phyloP scores from a whole-genome alignment of 2,329 filamentous ascomycete species.

The Colletotrichum cuscutae region DNA sequence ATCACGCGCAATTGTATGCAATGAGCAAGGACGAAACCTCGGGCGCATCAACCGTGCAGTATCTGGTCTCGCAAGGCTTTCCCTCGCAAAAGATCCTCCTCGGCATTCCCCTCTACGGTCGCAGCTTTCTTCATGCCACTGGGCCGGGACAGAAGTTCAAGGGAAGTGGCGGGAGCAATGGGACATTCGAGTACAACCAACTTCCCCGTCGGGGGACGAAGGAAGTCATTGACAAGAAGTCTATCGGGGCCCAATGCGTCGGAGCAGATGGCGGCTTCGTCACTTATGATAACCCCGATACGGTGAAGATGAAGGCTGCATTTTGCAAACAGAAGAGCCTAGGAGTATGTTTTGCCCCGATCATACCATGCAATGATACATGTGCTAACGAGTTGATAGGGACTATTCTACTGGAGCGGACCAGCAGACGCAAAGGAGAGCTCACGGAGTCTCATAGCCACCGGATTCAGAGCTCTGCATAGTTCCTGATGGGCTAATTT shows the following conservation, averaged over 20 bases:
- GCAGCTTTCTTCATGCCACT: slow-evolving; percentile 75
- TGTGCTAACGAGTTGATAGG: slow-evolving; percentile 53
- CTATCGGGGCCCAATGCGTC: slow-evolving; percentile 77
- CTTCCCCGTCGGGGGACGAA: slow-evolving; percentile 71
- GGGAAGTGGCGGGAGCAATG: slow-evolving; percentile 69
- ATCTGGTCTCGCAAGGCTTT: slow-evolving; percentile 73
- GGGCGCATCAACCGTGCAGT: slow-evolving; percentile 73
- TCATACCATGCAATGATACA: background rate
- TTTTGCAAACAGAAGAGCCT: slow-evolving; percentile 78
- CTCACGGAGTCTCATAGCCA: slow-evolving; percentile 66
- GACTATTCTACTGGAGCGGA: slow-evolving; percentile 86
- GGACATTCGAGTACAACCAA: slow-evolving; percentile 78
- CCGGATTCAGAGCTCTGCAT: slow-evolving; percentile 69
- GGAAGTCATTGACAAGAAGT: slow-evolving; percentile 74
- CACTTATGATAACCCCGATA: slow-evolving; percentile 82
- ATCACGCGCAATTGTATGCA: slow-evolving; percentile 80
- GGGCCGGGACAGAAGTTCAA: slow-evolving; percentile 72
- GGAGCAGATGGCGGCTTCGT: slow-evolving; percentile 82
- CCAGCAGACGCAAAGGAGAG: slow-evolving; percentile 73
- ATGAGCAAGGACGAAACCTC: slow-evolving; percentile 70
- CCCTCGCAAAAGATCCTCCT: slow-evolving; percentile 77
- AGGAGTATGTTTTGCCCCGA: slow-evolving; percentile 59
- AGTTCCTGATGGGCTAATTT: slow-evolving; percentile 45
- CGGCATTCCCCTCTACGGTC: slow-evolving; percentile 80
- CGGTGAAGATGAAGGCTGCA: slow-evolving; percentile 78